Conservation (phyloP, 2,329 filamentous ascomycete genomes). For the Fusarium transvaalense region DNA sequence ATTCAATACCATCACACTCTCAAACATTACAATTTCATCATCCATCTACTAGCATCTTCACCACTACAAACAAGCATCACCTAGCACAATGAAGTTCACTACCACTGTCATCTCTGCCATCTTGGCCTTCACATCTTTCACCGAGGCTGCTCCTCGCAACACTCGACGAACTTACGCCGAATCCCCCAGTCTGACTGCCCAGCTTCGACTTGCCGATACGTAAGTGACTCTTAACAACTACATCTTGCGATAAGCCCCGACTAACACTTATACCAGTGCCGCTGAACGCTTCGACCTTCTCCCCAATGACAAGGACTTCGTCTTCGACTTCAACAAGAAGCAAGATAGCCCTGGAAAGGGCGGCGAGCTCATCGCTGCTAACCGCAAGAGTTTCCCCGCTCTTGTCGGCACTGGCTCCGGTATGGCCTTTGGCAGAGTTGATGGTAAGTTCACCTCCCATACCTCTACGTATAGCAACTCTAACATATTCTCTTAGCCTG, state of each 20-base stretch:
- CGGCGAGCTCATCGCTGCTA: slow-evolving; percentile 64
- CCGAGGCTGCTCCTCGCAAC: slow-evolving; percentile 47
- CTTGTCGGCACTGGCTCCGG: slow-evolving; percentile 64
- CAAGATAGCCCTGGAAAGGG: slow-evolving; percentile 51
- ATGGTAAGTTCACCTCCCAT: slow-evolving; percentile 46
- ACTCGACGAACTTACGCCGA: slow-evolving; percentile 23
- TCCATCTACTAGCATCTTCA: background rate
- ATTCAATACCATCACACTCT: slow-evolving; percentile 28
- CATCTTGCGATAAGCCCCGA: background rate
- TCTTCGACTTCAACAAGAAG: slow-evolving; percentile 61
- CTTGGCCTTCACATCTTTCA: slow-evolving; percentile 55
- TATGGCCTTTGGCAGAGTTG: slow-evolving; percentile 65
- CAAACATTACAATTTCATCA: slow-evolving; percentile 3
- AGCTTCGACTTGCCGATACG: slow-evolving; percentile 57
- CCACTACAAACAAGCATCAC: slow-evolving; percentile 41
- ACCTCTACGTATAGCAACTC: background rate
- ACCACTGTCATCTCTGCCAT: slow-evolving; percentile 53
- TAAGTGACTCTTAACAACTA: slow-evolving; percentile 39
- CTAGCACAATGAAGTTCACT: slow-evolving; percentile 51
- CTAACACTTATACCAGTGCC: slow-evolving; percentile 50
- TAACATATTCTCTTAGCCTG: slow-evolving; percentile 55
- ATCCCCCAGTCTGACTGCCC: slow-evolving; percentile 52
- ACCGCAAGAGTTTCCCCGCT: slow-evolving; percentile 69
- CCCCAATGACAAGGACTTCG: slow-evolving; percentile 59
- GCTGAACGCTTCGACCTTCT: slow-evolving; percentile 60